Conservation (phyloP, 768 basidiomycete genomes). For the Termitomyces sp. region DNA sequence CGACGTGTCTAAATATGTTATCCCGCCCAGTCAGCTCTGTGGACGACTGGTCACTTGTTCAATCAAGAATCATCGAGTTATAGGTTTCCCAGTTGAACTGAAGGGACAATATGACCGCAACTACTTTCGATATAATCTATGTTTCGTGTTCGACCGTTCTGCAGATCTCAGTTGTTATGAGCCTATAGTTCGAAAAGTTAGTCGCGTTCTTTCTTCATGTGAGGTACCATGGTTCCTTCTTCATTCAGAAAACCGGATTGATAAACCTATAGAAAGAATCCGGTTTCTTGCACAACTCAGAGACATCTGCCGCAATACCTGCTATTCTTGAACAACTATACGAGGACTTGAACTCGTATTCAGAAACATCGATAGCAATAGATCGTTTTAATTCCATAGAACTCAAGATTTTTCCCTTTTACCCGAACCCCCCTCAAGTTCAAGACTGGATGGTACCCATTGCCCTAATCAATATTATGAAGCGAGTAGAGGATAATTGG, state of each 20-base stretch:
- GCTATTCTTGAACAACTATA: slow-evolving; percentile 93
- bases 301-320: slow-evolving; percentile 61
- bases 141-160: slow-evolving; percentile 90
- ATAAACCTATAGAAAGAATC: slow-evolving; percentile 67
- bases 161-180: slow-evolving; percentile 96
- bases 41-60: slow-evolving; percentile 86
- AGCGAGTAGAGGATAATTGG: slow-evolving; percentile 87
- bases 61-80: slow-evolving; percentile 75
- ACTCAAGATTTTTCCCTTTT: slow-evolving; percentile 93
- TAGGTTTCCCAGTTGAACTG: slow-evolving; percentile 86
- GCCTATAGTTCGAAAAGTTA: slow-evolving; percentile 91
- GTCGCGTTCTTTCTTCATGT: slow-evolving; percentile 79
- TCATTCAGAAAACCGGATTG: slow-evolving; percentile 1
- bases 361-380: slow-evolving; percentile 89
- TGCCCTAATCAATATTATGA: slow-evolving; percentile 76
- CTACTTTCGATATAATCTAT: slow-evolving; percentile 90
- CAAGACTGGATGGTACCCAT: slow-evolving; percentile 96
- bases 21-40: slow-evolving; percentile 81
- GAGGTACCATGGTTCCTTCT: slow-evolving; percentile 54
- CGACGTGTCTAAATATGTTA: slow-evolving; percentile 90
- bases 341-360: slow-evolving; percentile 96
- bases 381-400: slow-evolving; percentile 94
- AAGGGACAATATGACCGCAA: slow-evolving; percentile 75
- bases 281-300: slow-evolving; percentile 71
- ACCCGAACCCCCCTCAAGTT: slow-evolving; percentile 87